Percentiles rank a stretch among this genome's conserved stretches.
These are phyloP conservation scores for Luffa acutangula DNA, from an alignment of 306 rosid species.

Conservation along the genomic window DNA sequence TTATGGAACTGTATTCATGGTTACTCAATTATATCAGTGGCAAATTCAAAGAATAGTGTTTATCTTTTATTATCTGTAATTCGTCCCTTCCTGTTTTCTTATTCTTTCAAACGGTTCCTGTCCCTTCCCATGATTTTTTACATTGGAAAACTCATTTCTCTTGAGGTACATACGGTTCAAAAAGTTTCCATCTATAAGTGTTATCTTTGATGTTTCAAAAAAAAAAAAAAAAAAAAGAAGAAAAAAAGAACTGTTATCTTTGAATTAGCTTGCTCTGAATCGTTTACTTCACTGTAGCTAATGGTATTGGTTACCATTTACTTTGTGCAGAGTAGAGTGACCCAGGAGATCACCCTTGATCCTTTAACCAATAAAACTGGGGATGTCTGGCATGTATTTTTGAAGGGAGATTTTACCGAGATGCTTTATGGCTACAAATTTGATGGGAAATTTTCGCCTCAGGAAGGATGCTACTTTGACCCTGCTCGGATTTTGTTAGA, in stretches of 20 bases:
- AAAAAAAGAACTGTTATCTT: background rate
- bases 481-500: constrained; percentile 58
- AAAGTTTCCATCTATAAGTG: background rate
- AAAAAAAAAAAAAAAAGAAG: too few species aligned
- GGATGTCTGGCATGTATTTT: constrained; percentile 76
- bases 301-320: background rate
- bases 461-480: constrained; percentile 61
- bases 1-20: background rate
- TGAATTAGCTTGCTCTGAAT: background rate
- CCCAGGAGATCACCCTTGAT: constrained; percentile 55
- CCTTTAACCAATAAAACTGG: constrained; percentile 67
- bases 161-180: background rate
- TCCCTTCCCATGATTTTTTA: background rate
- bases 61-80: background rate
- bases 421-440: constrained; percentile 78
- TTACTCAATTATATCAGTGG: background rate
- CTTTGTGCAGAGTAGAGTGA: constrained; percentile 60
- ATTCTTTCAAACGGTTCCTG: background rate
- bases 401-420: constrained; percentile 67
- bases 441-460: constrained; percentile 60
- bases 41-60: background rate
- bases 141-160: background rate
- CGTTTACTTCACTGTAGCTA: background rate
- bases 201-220: background rate
- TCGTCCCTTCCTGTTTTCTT: background rate